Percentiles rank a stretch among this genome's conserved stretches.
Conservation (phyloP, 176 grass and related monocot species). For the Zea luxurians region DNA sequence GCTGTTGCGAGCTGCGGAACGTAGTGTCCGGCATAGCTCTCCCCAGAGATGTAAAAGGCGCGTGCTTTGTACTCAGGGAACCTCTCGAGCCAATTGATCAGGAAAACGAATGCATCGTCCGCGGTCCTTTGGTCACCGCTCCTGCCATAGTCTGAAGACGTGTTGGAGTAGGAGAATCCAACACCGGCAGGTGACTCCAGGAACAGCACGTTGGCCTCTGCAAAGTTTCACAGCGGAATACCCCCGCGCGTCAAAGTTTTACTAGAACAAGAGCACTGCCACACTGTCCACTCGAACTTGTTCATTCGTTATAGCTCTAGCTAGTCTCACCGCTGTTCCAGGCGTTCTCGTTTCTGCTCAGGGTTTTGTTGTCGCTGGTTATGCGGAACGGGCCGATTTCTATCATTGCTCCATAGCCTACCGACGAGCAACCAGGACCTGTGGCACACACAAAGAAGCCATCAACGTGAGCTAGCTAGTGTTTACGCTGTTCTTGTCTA, state of each 20-base stretch:
- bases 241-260: background rate
- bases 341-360: constrained; percentile 45
- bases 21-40: constrained; percentile 62
- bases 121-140: constrained; percentile 48
- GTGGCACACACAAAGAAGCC: background rate
- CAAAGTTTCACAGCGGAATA: background rate
- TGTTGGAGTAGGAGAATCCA: constrained; percentile 64
- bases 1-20: constrained; percentile 43
- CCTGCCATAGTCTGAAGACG: constrained; percentile 11
- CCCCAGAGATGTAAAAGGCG: constrained; percentile 57
- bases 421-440: constrained; percentile 68
- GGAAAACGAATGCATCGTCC: constrained; percentile 28
- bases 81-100: constrained; percentile 50
- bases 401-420: constrained; percentile 51
- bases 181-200: constrained; percentile 60
- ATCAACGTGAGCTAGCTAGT: background rate
- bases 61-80: constrained; percentile 48
- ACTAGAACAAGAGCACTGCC: background rate
- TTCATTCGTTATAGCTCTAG: no score
- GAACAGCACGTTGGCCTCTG: constrained; percentile 59
- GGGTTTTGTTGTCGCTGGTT: constrained; percentile 50
- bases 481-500: background rate
- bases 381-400: constrained; percentile 58
- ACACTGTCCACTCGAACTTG: background rate
- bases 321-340: constrained; percentile 48